phyloP scores from a whole-genome alignment of 2,329 filamentous ascomycete genomes.

The Hymenoscyphus linearis region DNA sequence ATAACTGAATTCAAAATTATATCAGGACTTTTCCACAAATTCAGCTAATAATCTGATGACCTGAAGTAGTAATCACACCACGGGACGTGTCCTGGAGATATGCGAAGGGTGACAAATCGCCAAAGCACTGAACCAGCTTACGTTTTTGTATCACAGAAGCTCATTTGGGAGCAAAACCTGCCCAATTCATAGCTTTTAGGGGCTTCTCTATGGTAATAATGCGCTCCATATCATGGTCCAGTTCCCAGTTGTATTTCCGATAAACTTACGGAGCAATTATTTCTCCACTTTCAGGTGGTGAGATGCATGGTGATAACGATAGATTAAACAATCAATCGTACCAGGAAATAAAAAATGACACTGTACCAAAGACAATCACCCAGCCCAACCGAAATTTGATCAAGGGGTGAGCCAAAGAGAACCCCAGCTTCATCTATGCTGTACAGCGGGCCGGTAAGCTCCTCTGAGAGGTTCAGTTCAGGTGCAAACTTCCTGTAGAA shows the following conservation, averaged over 20 bases:
- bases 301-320: neutral
- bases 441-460: constrained; percentile 1
- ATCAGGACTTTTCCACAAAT: neutral
- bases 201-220: neutral
- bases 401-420: neutral
- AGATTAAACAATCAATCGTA: constrained; percentile 6
- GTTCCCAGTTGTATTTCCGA: neutral
- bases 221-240: neutral
- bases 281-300: neutral
- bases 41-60: neutral
- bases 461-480: neutral
- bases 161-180: neutral
- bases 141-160: neutral
- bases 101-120: neutral
- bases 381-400: neutral
- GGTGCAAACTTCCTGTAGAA: neutral
- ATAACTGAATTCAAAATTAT: neutral
- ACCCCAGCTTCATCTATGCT: constrained; percentile 4
- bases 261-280: neutral
- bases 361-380: neutral
- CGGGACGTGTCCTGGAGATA: neutral
- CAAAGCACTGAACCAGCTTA: neutral
- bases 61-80: neutral
- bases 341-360: neutral
- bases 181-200: neutral